Evolutionary conservation across 306 rosid genomes (phyloP), one percentile per base, ranked within the genome.

Genomic region (Gillenia trifoliata): DNA sequence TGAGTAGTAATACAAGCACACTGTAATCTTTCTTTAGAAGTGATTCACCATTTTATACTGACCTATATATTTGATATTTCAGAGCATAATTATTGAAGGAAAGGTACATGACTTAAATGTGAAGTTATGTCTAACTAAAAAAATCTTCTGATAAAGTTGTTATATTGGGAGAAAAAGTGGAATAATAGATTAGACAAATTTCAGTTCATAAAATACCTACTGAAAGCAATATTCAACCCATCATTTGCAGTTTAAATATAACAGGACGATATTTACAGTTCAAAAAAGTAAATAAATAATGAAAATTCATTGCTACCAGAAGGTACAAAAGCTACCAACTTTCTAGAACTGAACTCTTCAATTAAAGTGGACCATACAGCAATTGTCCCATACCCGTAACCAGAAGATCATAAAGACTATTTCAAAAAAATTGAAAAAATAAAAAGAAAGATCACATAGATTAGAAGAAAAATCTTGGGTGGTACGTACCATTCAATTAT

Each of bases 21-120:
- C n/a, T n/a, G n/a, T n/a, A n/a, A n/a, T n/a, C n/a, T n/a, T n/a
- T n/a, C n/a, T n/a, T n/a, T n/a, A n/a, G n/a, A n/a, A n/a, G n/a
- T n/a, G n/a, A n/a, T n/a, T n/a, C n/a, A n/a, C n/a, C n/a, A n/a
- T n/a, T n/a, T n/a, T n/a, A n/a, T n/a, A n/a, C n/a, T n/a, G n/a
- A n/a, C n/a, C n/a, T n/a, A n/a, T n/a, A n/a, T n/a, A n/a, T n/a
- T 20, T 54, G 60, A 65, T 17, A 65, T n/a, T 65, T 63, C 17
- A 4, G 11, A 36, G 49, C 80, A 34, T 16, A 47, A 49, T 69
- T 16, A 49, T 69, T 69, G 73, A 69, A 49, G 62, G 61, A 29
- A 69, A 52, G 64, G 63, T 52, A 52, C 33, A 3, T 7, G 64
- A 70, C 74, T 25, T 65, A 38, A 11, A 20, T 52, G 31, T 50